Evolutionary conservation across 1,284 basidiomycete species (phyloP), one percentile per base, ranked within the genome.

Genomic region (Hypsizygus ulmarius): DNA sequence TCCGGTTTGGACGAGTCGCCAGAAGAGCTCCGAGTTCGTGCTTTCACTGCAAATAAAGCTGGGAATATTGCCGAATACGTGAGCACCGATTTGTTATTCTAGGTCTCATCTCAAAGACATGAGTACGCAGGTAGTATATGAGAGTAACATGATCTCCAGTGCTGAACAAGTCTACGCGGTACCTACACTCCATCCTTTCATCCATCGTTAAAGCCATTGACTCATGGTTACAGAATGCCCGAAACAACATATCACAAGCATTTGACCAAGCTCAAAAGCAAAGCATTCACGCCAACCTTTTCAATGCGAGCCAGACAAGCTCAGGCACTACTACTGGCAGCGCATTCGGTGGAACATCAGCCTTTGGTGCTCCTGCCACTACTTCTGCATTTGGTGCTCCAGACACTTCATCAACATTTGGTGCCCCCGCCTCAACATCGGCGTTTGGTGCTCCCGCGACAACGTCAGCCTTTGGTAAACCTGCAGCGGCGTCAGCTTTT

Each of bases 11-110:
- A 97, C 59, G 73, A 87, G 52, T 88, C 84, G 0, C 79, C 77
- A 0, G 94, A 97, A 59, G 94, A 97, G 66, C 66, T 97, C 42
- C 78, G 88, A 38, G 70, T 84, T 48, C 84, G 79, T 59, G 88
- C 87, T 8, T 72, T 77, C 5, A 65, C 73, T 10, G 87, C 90
- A 0, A 59, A 78, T 25, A 73, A 75, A 49, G 70, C 72, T 9
- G 83, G 82, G 9, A 82, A 77, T 49, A 61, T 72, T 0, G 71
- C 77, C 30, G 81, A 84, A 71, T 94, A 94, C 66, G 91, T 90
- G 55, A 63, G 84, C 8, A 1, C 29, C 1, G 35, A 12, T 11
- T 16, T 21, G 1, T 16, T n/a, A 25, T 27, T n/a, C 30, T 25
- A 14, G 16, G 8, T 8, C 19, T 43, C 11, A 16, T 12, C 11